Conservation (phyloP, 1,139 yeast species). For the Yamadazyma pseudoaaseri region DNA sequence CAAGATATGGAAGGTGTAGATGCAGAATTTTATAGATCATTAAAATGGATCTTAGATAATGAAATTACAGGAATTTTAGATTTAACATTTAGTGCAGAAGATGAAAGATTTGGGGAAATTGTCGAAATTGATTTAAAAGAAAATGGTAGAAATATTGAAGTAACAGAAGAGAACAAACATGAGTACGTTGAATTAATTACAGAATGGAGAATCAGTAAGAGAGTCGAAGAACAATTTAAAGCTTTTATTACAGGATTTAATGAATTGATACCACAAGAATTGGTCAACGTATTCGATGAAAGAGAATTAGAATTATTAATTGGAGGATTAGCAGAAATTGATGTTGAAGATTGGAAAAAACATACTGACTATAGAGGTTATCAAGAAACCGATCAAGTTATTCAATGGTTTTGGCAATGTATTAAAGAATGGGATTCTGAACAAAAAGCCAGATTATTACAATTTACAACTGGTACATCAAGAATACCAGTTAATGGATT, state of each 20-base stretch:
- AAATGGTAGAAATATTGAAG: constrained; percentile 83
- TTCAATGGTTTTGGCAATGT: constrained; percentile 98
- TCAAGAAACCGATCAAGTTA: constrained; percentile 92
- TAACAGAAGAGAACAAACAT: constrained; percentile 89
- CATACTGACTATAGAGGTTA: constrained; percentile 98
- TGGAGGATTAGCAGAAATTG: constrained; percentile 98
- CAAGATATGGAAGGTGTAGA: constrained; percentile 99
- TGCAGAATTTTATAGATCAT: constrained; percentile 90
- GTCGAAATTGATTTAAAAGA: constrained; percentile 89
- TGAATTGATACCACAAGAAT: constrained; percentile 94
- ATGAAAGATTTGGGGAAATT: constrained; percentile 92
- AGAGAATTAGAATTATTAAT: constrained; percentile 93
- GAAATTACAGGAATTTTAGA: constrained; percentile 83
- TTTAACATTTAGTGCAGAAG: constrained; percentile 91
- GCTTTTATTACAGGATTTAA: constrained; percentile 97
- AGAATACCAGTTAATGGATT: constrained; percentile 99
- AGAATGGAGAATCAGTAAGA: constrained; percentile 92
- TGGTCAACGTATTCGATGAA: constrained; percentile 95
- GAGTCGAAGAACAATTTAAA: constrained; percentile 93
- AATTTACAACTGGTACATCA: constrained; percentile 97
- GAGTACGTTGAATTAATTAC: constrained; percentile 94
- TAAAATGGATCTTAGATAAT: constrained; percentile 94
- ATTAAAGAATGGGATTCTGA: constrained; percentile 94
- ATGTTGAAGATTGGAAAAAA: constrained; percentile 97
- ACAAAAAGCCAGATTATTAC: constrained; percentile 91